Conservation (phyloP, 768 basidiomycete genomes). For the Leccinum ochraceum region DNA sequence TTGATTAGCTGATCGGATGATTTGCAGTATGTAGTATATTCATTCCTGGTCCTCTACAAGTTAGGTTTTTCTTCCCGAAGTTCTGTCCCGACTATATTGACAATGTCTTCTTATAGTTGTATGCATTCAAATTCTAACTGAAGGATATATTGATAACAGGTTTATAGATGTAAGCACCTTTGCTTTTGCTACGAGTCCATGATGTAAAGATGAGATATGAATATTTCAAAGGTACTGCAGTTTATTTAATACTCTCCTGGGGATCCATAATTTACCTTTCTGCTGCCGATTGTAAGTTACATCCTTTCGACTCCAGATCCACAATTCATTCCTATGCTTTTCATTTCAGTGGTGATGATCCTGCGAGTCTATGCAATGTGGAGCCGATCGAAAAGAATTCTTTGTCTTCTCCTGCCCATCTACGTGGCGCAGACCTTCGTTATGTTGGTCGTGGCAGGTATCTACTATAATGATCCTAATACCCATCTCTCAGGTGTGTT, state of each 20-base stretch:
- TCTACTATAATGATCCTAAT: constrained; percentile 7
- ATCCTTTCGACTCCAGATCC: too few relatives aligned
- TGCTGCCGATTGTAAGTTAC: constrained; percentile 15
- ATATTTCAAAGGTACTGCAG: constrained; percentile 2
- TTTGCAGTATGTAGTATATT: constrained; percentile 5
- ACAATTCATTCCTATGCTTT: not conserved
- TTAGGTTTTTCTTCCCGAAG: not conserved
- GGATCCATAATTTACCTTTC: constrained; percentile 6
- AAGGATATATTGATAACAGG: not conserved
- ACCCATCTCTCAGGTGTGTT: constrained; percentile 8
- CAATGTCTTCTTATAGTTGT: not conserved
- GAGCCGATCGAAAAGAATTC: constrained; percentile 8
- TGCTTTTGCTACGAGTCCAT: not conserved
- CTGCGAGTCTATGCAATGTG: constrained; percentile 18
- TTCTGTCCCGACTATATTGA: not conserved
- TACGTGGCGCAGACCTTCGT: constrained; percentile 1
- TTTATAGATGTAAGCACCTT: constrained; percentile 14
- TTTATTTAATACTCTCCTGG: constrained; percentile 1
- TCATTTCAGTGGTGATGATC: constrained; percentile 15
- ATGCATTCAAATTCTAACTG: not conserved
- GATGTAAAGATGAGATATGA: not conserved
- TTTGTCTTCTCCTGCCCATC: constrained; percentile 5
- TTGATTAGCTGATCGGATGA: not conserved
- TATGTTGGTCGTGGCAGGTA: not conserved
- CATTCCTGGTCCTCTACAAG: constrained; percentile 2